Percentiles rank a stretch among this genome's conserved stretches.
These are phyloP conservation scores for Saturnispora silvae DNA, from an alignment of 805 yeast species.

Conservation along the genomic window DNA sequence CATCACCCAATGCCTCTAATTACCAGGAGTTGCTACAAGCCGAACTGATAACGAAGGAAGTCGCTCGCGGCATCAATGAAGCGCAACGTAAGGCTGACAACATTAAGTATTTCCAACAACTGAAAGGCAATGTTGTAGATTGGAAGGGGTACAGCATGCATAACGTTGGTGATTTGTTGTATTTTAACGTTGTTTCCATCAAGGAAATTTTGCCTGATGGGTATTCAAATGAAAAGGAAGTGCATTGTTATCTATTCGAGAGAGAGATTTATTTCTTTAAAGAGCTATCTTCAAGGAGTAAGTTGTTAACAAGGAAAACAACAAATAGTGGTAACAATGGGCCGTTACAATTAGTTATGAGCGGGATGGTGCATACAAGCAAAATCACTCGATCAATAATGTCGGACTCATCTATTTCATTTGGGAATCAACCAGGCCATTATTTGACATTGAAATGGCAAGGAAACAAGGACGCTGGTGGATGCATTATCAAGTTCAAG, in stretches of 20 bases:
- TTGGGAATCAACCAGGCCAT: slow-evolving; percentile 32
- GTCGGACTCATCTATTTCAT: slow-evolving; percentile 24
- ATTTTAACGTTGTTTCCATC: slow-evolving; percentile 61
- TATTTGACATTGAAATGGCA: slow-evolving; percentile 65
- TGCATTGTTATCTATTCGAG: slow-evolving; percentile 83
- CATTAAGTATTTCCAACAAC: slow-evolving; percentile 53
- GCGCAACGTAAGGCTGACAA: slow-evolving; percentile 90
- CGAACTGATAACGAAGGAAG: slow-evolving; percentile 62
- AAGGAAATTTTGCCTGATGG: slow-evolving; percentile 42
- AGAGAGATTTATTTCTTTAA: slow-evolving; percentile 50
- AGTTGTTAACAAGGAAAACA: slow-evolving; percentile 37
- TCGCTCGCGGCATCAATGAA: slow-evolving; percentile 83
- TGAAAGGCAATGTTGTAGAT: slow-evolving; percentile 67
- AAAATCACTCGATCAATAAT: slow-evolving; percentile 19
- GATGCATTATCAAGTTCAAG: slow-evolving; percentile 70
- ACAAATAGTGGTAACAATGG: slow-evolving; percentile 27
- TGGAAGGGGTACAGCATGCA: slow-evolving; percentile 84
- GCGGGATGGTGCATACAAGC: slow-evolving; percentile 24
- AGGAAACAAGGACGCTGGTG: slow-evolving; percentile 80
- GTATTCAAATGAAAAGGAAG: slow-evolving; percentile 69
- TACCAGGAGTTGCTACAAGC: slow-evolving; percentile 66
- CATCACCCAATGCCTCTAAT: slow-evolving; percentile 41
- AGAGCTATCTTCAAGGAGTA: slow-evolving; percentile 42
- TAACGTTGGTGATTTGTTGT: slow-evolving; percentile 77
- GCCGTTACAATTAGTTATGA: slow-evolving; percentile 17